A percentile compares a stretch with the other conserved stretches of the same genome.
Evolutionary conservation across 768 basidiomycete genomes (phyloP).

Genomic region (Naganishia antarctica): DNA sequence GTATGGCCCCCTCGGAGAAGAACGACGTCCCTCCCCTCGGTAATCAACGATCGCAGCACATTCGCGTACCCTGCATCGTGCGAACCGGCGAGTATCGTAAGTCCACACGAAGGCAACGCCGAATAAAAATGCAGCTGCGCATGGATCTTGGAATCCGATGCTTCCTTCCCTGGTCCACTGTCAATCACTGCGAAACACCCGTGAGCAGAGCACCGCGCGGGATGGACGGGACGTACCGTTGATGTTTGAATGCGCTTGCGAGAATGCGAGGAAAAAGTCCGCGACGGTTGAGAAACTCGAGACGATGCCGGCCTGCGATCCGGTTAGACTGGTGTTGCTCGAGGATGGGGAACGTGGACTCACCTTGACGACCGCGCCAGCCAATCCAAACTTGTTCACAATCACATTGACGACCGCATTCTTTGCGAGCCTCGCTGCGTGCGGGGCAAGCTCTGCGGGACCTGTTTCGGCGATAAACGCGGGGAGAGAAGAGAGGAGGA

Average conservation of each 20-base stretch:
- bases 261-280: constrained; percentile 40
- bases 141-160: constrained; percentile 37
- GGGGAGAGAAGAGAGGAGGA: constrained; percentile 35
- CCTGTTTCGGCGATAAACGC: constrained; percentile 27
- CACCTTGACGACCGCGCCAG: constrained; percentile 37
- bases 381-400: constrained; percentile 38
- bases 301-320: constrained; percentile 31
- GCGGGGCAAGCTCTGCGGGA: constrained; percentile 19
- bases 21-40: constrained; percentile 36
- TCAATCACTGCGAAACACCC: constrained; percentile 34
- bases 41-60: constrained; percentile 34
- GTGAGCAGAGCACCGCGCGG: neutral
- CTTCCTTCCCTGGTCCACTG: constrained; percentile 40
- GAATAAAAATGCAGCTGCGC: constrained; percentile 36
- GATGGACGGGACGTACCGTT: constrained; percentile 30
- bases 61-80: constrained; percentile 42
- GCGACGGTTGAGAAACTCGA: constrained; percentile 32
- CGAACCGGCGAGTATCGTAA: constrained; percentile 37
- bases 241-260: constrained; percentile 37
- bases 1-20: constrained; percentile 25
- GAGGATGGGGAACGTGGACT: too few relatives aligned
- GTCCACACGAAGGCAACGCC: constrained; percentile 35
- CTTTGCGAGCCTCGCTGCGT: constrained; percentile 13
- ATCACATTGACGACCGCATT: constrained; percentile 39
- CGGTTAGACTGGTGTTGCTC: too few relatives aligned